These are phyloP conservation scores for Chytridium lagenaria DNA, from an alignment of 371 early-diverging fungal genomes.

Conservation along the genomic window DNA sequence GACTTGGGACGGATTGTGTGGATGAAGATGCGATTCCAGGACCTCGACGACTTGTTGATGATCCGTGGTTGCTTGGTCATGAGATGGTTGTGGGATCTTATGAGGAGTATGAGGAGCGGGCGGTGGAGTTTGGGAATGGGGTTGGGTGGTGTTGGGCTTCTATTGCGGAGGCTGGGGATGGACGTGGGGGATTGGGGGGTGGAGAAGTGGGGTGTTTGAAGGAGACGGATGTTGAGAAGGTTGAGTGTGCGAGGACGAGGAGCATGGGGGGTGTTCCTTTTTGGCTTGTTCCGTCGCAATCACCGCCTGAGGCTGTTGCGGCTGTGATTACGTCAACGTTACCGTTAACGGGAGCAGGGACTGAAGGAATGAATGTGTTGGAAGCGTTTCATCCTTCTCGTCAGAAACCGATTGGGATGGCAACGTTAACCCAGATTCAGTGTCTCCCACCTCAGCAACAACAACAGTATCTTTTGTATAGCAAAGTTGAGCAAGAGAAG, in stretches of 20 bases:
- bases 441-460: constrained; percentile 20
- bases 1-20: not conserved
- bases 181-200: not conserved
- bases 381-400: constrained; percentile 10
- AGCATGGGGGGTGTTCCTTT: not conserved
- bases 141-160: constrained; percentile 62
- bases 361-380: not conserved
- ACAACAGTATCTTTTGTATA: constrained; percentile 19
- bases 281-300: not conserved
- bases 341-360: not conserved
- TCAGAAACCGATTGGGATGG: constrained; percentile 5
- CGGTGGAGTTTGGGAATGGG: constrained; percentile 70
- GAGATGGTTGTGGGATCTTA: constrained; percentile 82
- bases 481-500: constrained; percentile 10
- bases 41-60: constrained; percentile 29
- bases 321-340: not conserved
- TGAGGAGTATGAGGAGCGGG: constrained; percentile 78
- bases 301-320: not conserved
- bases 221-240: not conserved
- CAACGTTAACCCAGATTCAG: constrained; percentile 10
- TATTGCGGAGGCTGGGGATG: constrained; percentile 34
- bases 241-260: not conserved
- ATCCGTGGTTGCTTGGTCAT: constrained; percentile 59
- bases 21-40: not conserved
- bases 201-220: not conserved